A percentile compares a stretch with the other conserved stretches of the same genome.
Evolutionary conservation across 192 early-diverging fungal species (phyloP).

Genomic region (Globomyces pollinis-pini): DNA sequence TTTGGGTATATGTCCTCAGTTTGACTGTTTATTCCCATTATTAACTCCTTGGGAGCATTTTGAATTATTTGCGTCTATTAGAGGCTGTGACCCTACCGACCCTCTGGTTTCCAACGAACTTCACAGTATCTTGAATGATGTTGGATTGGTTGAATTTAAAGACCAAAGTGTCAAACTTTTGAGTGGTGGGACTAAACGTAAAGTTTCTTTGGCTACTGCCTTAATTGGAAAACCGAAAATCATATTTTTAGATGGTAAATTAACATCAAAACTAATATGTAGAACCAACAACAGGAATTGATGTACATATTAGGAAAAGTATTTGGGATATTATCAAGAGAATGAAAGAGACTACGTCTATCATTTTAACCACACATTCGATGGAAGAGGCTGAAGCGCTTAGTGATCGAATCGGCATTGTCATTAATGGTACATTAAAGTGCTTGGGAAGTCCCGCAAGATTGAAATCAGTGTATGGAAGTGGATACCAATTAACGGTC

Average conservation of each 20-base stretch:
- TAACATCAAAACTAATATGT: too few relatives aligned
- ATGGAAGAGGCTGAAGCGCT: conserved; percentile 61
- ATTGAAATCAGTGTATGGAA: conserved; percentile 49
- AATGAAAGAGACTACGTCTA: conserved; percentile 12
- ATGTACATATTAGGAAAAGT: too few relatives aligned
- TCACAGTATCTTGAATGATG: neutral
- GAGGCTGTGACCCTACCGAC: neutral
- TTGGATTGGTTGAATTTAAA: neutral
- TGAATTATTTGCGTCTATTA: neutral
- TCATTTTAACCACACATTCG: conserved; percentile 55
- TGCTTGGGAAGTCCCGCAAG: conserved; percentile 47
- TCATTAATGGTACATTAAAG: conserved; percentile 39
- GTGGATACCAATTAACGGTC: conserved; percentile 47
- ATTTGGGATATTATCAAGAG: too few relatives aligned
- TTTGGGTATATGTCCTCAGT: conserved; percentile 2
- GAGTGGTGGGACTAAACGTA: conserved; percentile 1
- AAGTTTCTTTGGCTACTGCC: neutral
- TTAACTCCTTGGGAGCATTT: neutral
- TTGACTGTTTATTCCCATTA: neutral
- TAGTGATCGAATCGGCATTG: conserved; percentile 40
- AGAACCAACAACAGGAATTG: too few relatives aligned
- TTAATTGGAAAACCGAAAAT: too few relatives aligned
- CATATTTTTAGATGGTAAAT: too few relatives aligned
- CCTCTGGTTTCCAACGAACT: too few relatives aligned
- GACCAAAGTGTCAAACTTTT: neutral